Base-by-base conservation (phyloP, 2,329 filamentous ascomycete species). In the Aspergillus chevalieri region DNA sequence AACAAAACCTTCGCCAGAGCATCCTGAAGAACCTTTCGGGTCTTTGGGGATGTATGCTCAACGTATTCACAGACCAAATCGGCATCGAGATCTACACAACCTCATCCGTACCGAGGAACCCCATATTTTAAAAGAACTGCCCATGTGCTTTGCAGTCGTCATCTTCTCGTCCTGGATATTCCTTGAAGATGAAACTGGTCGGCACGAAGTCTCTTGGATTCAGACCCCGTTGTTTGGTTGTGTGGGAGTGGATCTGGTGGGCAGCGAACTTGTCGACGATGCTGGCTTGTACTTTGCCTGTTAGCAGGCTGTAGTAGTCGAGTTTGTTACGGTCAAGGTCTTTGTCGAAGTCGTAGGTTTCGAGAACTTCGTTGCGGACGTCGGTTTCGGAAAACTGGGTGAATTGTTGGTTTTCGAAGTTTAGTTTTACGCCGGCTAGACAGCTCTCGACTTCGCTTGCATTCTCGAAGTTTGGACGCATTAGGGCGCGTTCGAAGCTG, bases 51-150 rank as follows among this genome's bases (percentile, higher is more conserved):
- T 0, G 84, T 87, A 0, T 87, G 83, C 0, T 85, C 85, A 0
- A 86, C 60, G 50, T 81, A 89, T 49, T 84, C 69, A 0, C 80
- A 85, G 1, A 89, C 74, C 0, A 89, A 62, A 38, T 89, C 83
- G 0, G 80, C 79, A 0, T 82, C 0, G 85, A 88, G 46, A 77
- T 81, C 42, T 87, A 82, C 0, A 81, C 63, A 0, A 87, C 82
- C 24, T 82, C 76, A 0, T 74, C 76, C 0, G 70, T 72, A 0
- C 78, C 69, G 0, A 90, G 69, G 43, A 89, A 82, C 0, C 85
- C 86, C 74, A 88, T 79, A 57, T 89, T 82, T 60, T 86, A 88
- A 58, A 80, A 89, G 0, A 89, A 73, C 54, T 86, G 79, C 9
- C 85, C 75, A 89, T 85, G 53, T 83, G 85, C 9, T 75, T 14